These are phyloP conservation scores for Tetraselmis chui DNA, from an alignment of 139 green algal species.

Conservation along the genomic window DNA sequence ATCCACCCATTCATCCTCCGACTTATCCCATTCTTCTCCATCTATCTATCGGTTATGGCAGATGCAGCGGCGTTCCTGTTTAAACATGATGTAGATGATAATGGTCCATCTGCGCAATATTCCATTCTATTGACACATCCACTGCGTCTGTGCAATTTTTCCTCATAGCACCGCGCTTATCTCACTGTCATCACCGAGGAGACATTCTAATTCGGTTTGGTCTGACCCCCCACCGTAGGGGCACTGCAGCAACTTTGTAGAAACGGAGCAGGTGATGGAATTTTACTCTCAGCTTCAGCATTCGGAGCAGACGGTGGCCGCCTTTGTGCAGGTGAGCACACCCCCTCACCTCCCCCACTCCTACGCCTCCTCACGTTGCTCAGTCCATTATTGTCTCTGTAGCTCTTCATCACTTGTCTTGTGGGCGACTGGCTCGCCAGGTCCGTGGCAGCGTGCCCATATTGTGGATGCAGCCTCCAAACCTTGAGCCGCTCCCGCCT, in stretches of 20 bases:
- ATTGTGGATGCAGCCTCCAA: conserved; percentile 72
- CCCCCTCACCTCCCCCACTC: neutral
- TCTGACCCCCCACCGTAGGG: conserved; percentile 22
- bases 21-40: too few species aligned
- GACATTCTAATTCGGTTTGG: too few species aligned
- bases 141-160: too few species aligned
- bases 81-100: too few species aligned
- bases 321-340: conserved; percentile 43
- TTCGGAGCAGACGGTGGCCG: conserved; percentile 19
- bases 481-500: conserved; percentile 87
- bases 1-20: too few species aligned
- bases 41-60: too few species aligned
- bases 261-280: conserved; percentile 80
- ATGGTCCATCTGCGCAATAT: too few species aligned
- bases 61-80: too few species aligned
- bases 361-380: conserved; percentile 9
- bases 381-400: too few species aligned
- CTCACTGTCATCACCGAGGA: too few species aligned
- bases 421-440: conserved; percentile 19
- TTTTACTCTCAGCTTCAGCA: conserved; percentile 18
- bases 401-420: conserved; percentile 4
- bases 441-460: conserved; percentile 76
- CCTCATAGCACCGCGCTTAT: too few species aligned
- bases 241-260: conserved; percentile 80
- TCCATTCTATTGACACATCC: too few species aligned